Conservation (phyloP, 306 rosid species). For the Prunus fruticosa region DNA sequence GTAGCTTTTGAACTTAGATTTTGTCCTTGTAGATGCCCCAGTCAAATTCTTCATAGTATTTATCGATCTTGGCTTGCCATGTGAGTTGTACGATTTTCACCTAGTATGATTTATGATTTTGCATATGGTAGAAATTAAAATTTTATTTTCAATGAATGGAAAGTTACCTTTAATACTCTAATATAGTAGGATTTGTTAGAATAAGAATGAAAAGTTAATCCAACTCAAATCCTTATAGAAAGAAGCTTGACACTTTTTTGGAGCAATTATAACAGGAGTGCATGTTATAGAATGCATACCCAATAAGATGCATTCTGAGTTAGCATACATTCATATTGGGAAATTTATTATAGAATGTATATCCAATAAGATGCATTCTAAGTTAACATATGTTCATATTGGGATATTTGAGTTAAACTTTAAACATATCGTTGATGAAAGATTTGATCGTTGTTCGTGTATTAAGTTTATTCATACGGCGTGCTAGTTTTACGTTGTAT, state of each 20-base stretch:
- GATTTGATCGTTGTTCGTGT: not conserved
- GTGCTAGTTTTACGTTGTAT: not conserved
- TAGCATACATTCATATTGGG: too few relatives aligned
- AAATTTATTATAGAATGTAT: not conserved
- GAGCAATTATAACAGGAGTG: not conserved
- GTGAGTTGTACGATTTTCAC: too few relatives aligned
- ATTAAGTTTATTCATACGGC: not conserved
- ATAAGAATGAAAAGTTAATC: not conserved
- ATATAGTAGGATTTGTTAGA: not conserved
- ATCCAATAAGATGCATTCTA: too few relatives aligned
- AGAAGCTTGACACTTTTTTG: not conserved
- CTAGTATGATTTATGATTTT: too few relatives aligned
- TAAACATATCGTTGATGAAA: not conserved
- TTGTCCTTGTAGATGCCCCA: too few relatives aligned
- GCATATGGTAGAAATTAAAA: too few relatives aligned
- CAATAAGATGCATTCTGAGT: too few relatives aligned
- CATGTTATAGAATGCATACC: not conserved
- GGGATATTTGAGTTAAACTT: not conserved
- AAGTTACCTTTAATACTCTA: not conserved
- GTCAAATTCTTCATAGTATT: too few relatives aligned
- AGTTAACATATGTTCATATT: not conserved
- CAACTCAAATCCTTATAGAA: not conserved
- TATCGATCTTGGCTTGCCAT: too few relatives aligned
- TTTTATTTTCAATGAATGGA: not conserved
- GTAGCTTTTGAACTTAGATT: too few relatives aligned